Conservation (phyloP, 1,139 yeast genomes). For the Chernovozyma sophiae-reginae region DNA sequence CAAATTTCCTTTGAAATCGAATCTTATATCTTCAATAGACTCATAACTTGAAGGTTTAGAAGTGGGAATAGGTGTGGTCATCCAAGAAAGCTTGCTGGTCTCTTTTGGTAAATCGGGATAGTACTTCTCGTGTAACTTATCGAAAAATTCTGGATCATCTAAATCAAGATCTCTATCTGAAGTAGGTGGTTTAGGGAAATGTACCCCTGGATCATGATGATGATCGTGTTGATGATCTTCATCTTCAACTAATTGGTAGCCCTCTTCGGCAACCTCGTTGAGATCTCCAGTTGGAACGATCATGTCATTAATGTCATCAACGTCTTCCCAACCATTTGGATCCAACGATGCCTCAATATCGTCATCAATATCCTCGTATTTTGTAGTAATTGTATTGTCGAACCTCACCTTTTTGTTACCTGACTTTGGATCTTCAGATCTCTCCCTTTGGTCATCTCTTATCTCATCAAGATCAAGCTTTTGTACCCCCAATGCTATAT, state of each 20-base stretch:
- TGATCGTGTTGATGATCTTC: slow-evolving; percentile 13
- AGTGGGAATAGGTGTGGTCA: slow-evolving; percentile 60
- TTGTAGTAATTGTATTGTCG: slow-evolving; percentile 37
- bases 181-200: slow-evolving; percentile 54
- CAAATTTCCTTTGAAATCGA: slow-evolving; percentile 81
- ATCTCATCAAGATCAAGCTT: slow-evolving; percentile 7
- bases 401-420: slow-evolving; percentile 35
- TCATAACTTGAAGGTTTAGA: slow-evolving; percentile 48
- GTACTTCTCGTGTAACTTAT: slow-evolving; percentile 76
- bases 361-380: slow-evolving; percentile 32
- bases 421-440: slow-evolving; percentile 4
- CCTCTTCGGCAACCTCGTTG: slow-evolving; percentile 36
- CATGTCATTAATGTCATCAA: slow-evolving; percentile 31
- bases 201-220: slow-evolving; percentile 31
- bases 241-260: slow-evolving; percentile 40
- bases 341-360: slow-evolving; percentile 18
- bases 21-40: slow-evolving; percentile 67
- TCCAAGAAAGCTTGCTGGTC: slow-evolving; percentile 83
- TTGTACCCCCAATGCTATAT: slow-evolving; percentile 33
- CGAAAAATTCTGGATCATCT: slow-evolving; percentile 73
- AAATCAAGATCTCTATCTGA: slow-evolving; percentile 46
- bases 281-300: slow-evolving; percentile 11
- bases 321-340: slow-evolving; percentile 43
- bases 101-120: slow-evolving; percentile 88
- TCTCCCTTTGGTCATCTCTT: slow-evolving; percentile 4